Conservation (phyloP, 2,329 filamentous ascomycete species). For the Phaeophleospora eucalypticola region DNA sequence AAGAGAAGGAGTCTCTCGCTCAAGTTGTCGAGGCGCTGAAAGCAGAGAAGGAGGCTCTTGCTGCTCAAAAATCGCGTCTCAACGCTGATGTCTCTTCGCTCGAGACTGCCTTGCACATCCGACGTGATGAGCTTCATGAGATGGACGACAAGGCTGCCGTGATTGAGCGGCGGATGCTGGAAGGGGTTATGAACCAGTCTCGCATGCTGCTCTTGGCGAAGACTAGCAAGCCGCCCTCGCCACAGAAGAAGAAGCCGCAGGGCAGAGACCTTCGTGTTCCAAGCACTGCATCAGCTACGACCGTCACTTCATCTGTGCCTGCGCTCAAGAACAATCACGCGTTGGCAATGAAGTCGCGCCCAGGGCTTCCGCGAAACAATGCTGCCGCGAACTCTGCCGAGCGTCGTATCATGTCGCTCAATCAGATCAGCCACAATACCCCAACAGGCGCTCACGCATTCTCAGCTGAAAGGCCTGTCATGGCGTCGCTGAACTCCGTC, state of each 20-base stretch:
- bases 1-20: slow-evolving; percentile 44
- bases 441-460: slow-evolving; percentile 45
- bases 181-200: slow-evolving; percentile 90
- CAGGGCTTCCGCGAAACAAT: slow-evolving; percentile 39
- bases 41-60: slow-evolving; percentile 69
- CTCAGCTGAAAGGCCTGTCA: slow-evolving; percentile 22
- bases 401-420: slow-evolving; percentile 83
- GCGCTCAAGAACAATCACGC: slow-evolving; percentile 29
- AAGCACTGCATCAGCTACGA: slow-evolving; percentile 40
- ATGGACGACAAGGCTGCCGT: slow-evolving; percentile 89
- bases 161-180: slow-evolving; percentile 86
- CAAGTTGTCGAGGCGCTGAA: slow-evolving; percentile 57
- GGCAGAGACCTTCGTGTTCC: slow-evolving; percentile 39
- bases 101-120: slow-evolving; percentile 82
- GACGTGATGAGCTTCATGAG: slow-evolving; percentile 81
- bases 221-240: slow-evolving; percentile 41
- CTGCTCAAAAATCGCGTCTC: slow-evolving; percentile 72
- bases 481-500: slow-evolving; percentile 23
- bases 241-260: slow-evolving; percentile 38
- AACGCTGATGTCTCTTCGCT: slow-evolving; percentile 84
- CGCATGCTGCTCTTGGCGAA: slow-evolving; percentile 80
- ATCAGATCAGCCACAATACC: slow-evolving; percentile 78
- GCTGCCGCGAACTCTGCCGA: slow-evolving; percentile 37
- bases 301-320: slow-evolving; percentile 33
- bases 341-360: slow-evolving; percentile 50